phyloP scores from a whole-genome alignment of 2,329 filamentous ascomycete genomes.

The Stenocarpella maydis region DNA sequence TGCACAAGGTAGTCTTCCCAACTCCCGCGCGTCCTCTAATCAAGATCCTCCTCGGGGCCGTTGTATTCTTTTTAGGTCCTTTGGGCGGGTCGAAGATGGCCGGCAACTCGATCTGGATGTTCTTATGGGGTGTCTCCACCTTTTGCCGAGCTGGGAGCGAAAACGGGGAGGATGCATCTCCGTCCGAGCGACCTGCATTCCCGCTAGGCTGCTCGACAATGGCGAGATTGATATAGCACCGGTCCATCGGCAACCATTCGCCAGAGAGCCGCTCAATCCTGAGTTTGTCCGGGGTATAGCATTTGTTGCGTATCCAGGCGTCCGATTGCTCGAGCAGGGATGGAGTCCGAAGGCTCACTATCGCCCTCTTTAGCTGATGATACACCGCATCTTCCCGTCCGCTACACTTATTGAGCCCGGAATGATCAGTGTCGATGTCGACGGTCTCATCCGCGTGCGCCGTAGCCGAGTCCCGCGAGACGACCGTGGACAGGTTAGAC shows the following conservation, averaged over 20 bases:
- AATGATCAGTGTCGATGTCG: no score
- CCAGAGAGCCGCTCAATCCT: neutral
- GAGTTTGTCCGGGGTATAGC: neutral
- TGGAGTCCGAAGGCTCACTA: neutral
- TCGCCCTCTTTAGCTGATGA: no score
- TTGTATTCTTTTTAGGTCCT: neutral
- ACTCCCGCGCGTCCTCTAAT: neutral
- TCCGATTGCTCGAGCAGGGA: neutral
- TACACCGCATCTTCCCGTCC: no score
- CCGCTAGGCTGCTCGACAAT: neutral
- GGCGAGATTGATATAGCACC: neutral
- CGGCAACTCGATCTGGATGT: neutral
- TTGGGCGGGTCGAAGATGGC: neutral
- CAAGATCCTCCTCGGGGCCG: neutral
- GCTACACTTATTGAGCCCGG: no score
- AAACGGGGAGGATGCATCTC: neutral
- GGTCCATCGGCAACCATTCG: neutral
- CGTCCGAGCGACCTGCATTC: neutral
- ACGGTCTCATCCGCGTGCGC: no score
- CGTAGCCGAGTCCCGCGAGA: no score
- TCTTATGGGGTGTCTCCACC: neutral
- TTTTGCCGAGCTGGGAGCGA: neutral
- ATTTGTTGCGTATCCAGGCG: neutral
- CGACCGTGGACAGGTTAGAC: no score
- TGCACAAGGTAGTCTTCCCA: neutral